Evolutionary conservation across 139 green algal genomes (phyloP).

Genomic region (Protoeuglena noctilucae): DNA sequence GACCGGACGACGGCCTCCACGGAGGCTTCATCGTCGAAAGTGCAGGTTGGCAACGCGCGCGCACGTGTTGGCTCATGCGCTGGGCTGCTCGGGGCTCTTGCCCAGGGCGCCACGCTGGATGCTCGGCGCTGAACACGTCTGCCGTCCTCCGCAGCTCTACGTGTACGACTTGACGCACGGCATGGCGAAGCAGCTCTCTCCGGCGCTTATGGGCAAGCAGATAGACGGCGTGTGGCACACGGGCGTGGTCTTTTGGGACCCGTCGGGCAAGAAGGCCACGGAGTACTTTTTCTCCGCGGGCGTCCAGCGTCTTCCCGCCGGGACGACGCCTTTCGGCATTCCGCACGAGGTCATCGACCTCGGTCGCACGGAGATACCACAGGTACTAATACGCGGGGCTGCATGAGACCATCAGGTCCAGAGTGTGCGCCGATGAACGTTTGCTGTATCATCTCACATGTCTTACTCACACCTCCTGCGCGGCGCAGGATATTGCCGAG

Average conservation of each 20-base stretch:
- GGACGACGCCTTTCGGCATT: not conserved
- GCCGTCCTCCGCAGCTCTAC: conserved; percentile 67
- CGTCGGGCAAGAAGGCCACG: conserved; percentile 1
- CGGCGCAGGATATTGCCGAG: conserved; percentile 16
- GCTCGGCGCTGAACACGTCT: no score
- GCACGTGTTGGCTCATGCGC: no score
- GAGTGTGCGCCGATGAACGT: no score
- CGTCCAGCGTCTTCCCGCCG: not conserved
- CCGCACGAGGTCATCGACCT: not conserved
- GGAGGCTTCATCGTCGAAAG: no score
- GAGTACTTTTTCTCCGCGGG: conserved; percentile 27
- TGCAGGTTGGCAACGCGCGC: no score
- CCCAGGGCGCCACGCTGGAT: no score
- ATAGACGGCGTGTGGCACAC: conserved; percentile 57
- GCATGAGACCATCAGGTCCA: no score
- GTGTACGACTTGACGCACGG: conserved; percentile 65
- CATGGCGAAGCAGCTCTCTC: conserved; percentile 35
- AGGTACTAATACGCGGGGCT: no score
- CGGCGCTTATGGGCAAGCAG: conserved; percentile 42
- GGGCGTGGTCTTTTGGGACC: conserved; percentile 25
- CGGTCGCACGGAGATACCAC: not conserved
- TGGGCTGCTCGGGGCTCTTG: no score
- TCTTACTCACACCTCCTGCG: no score
- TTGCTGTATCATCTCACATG: no score
- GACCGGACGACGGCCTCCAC: no score